Conservation (phyloP, 2,329 filamentous ascomycete species). For the Metarhizium robertsii region DNA sequence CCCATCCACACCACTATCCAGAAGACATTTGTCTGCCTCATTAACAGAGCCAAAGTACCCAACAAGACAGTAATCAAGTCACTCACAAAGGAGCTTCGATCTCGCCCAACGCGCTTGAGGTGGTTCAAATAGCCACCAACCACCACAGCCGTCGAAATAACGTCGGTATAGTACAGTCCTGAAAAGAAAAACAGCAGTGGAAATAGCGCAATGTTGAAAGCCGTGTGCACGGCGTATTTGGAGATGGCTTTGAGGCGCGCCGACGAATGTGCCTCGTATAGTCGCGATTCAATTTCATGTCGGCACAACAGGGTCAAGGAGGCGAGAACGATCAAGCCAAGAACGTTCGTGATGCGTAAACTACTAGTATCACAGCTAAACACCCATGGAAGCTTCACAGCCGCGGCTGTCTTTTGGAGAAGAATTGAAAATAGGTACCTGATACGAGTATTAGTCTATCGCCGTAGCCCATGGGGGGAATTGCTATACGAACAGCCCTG, state of each 20-base stretch:
- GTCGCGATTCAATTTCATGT: slow-evolving; percentile 36
- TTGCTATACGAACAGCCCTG: slow-evolving; percentile 52
- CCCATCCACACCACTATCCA: slow-evolving; percentile 80
- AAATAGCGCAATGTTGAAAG: slow-evolving; percentile 74
- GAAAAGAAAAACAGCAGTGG: slow-evolving; percentile 95
- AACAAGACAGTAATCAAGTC: slow-evolving; percentile 39
- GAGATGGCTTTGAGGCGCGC: slow-evolving; percentile 19
- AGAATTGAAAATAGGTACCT: slow-evolving; percentile 38
- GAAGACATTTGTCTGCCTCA: slow-evolving; percentile 94
- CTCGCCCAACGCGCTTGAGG: slow-evolving; percentile 31
- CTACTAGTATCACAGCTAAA: slow-evolving; percentile 19
- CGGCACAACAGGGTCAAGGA: slow-evolving; percentile 42
- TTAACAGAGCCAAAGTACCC: slow-evolving; percentile 59
- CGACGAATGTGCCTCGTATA: slow-evolving; percentile 16
- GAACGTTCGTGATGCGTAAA: slow-evolving; percentile 40
- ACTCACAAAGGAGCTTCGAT: slow-evolving; percentile 23
- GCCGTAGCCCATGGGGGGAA: not conserved
- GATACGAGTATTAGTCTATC: slow-evolving; percentile 1
- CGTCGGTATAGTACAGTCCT: slow-evolving; percentile 88
- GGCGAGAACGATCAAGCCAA: slow-evolving; percentile 29
- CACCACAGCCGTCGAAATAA: slow-evolving; percentile 70
- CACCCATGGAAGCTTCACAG: slow-evolving; percentile 4
- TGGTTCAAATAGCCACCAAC: slow-evolving; percentile 57
- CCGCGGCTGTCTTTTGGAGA: slow-evolving; percentile 13
- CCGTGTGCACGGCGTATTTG: slow-evolving; percentile 46